Evolutionary conservation across 495 filamentous ascomycete species (phyloP).

Genomic region (Podospora fimiseda): DNA sequence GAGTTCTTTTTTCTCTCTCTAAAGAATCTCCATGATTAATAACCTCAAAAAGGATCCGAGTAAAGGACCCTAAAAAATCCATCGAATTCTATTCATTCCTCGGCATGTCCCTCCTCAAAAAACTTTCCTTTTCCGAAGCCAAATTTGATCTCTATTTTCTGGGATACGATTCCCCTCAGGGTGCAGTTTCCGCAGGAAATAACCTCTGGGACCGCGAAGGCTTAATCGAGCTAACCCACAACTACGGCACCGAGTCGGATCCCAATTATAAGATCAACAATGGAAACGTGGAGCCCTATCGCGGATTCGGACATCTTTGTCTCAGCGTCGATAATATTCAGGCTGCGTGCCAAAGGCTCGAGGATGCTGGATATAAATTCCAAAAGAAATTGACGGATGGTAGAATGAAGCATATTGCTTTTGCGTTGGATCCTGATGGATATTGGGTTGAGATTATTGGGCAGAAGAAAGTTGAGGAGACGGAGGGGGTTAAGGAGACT

Average conservation of each 20-base stretch:
- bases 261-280: constrained; percentile 75
- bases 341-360: constrained; percentile 78
- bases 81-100: constrained; percentile 95
- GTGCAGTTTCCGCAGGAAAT: constrained; percentile 52
- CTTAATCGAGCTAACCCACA: constrained; percentile 90
- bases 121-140: constrained; percentile 62
- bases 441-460: constrained; percentile 81
- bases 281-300: constrained; percentile 80
- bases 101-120: constrained; percentile 76
- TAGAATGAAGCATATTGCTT: constrained; percentile 82
- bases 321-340: constrained; percentile 87
- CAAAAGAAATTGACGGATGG: constrained; percentile 92
- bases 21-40: constrained; percentile 12
- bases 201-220: constrained; percentile 79
- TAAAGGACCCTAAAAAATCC: constrained; percentile 87
- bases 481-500: constrained; percentile 30
- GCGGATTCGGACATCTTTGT: constrained; percentile 86
- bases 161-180: constrained; percentile 58
- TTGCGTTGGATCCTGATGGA: constrained; percentile 85
- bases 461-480: constrained; percentile 35
- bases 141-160: constrained; percentile 91
- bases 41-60: constrained; percentile 62
- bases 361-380: constrained; percentile 84
- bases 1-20: constrained; percentile 22
- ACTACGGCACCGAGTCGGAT: constrained; percentile 90